A percentile compares a stretch with the other conserved stretches of the same genome.
Conservation (phyloP, 352 stramenopile species). For the Blastocystis hominis region DNA sequence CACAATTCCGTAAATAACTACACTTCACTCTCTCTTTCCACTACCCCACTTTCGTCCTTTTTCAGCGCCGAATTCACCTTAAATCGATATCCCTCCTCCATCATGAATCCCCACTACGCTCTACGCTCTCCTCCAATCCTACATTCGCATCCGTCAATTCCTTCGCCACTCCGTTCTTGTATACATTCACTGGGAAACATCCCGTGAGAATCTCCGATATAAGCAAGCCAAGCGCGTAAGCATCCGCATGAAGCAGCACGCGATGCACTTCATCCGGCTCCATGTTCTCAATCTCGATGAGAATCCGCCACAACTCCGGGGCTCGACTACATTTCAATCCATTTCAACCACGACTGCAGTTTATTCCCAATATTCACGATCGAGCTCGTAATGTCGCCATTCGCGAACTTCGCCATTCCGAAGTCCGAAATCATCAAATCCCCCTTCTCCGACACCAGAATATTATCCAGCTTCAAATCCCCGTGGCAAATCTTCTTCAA, state of each 20-base stretch:
- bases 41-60: not conserved
- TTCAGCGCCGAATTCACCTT: not conserved
- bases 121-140: not conserved
- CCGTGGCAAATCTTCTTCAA: not conserved
- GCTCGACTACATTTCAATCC: not conserved
- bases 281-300: not conserved
- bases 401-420: not conserved
- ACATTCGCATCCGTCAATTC: not conserved
- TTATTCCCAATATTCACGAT: not conserved
- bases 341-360: not conserved
- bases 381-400: not conserved
- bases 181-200: not conserved
- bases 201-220: conserved; percentile 16
- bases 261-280: not conserved
- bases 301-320: not conserved
- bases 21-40: not conserved
- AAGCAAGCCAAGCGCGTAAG: not conserved
- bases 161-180: not conserved
- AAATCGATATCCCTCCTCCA: not conserved
- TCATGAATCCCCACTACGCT: not conserved
- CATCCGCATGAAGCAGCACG: not conserved
- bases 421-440: conserved; percentile 28
- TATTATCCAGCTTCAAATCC: conserved; percentile 32
- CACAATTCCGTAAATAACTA: conserved; percentile 18
- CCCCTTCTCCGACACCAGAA: not conserved